Conservation (phyloP, 106 monocot species). For the Alisma plantagoaquatica region DNA sequence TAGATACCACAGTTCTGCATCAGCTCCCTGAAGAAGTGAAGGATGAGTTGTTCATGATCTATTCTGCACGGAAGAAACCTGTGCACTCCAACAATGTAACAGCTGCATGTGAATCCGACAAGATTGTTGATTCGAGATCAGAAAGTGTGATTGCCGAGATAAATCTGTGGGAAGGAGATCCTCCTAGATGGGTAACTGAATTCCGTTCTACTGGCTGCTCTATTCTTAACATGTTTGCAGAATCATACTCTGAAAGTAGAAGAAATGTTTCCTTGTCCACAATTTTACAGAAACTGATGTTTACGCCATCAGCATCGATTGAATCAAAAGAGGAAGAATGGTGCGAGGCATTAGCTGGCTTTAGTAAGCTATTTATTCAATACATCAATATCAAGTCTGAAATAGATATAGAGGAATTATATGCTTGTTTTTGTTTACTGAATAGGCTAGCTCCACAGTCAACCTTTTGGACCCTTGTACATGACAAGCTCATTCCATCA, state of each 20-base stretch:
- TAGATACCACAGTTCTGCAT: conserved; percentile 32
- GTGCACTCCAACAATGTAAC: conserved; percentile 8
- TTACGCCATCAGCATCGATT: conserved; percentile 16
- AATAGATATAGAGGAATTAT: conserved; percentile 82
- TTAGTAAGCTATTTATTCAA: conserved; percentile 51
- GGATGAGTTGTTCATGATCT: conserved; percentile 19
- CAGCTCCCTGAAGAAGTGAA: conserved; percentile 48
- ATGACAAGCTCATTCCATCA: conserved; percentile 34
- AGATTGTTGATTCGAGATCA: background rate
- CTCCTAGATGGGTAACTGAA: conserved; percentile 59
- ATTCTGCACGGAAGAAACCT: conserved; percentile 28
- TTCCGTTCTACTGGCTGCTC: conserved; percentile 36
- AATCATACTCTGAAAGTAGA: conserved; percentile 24
- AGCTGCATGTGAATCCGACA: background rate
- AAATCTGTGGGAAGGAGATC: conserved; percentile 47
- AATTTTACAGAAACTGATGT: conserved; percentile 31
- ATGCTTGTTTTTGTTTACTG: conserved; percentile 66
- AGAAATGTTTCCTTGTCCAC: conserved; percentile 34
- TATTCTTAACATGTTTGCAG: conserved; percentile 42
- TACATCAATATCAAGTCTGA: conserved; percentile 67
- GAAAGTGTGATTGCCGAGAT: conserved; percentile 10
- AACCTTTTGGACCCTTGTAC: conserved; percentile 32
- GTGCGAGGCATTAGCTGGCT: conserved; percentile 29
- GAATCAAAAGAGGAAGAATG: conserved; percentile 25
- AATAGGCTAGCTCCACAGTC: conserved; percentile 56